Conservation (phyloP, 805 yeast genomes). For the Candida pseudofarinosa region DNA sequence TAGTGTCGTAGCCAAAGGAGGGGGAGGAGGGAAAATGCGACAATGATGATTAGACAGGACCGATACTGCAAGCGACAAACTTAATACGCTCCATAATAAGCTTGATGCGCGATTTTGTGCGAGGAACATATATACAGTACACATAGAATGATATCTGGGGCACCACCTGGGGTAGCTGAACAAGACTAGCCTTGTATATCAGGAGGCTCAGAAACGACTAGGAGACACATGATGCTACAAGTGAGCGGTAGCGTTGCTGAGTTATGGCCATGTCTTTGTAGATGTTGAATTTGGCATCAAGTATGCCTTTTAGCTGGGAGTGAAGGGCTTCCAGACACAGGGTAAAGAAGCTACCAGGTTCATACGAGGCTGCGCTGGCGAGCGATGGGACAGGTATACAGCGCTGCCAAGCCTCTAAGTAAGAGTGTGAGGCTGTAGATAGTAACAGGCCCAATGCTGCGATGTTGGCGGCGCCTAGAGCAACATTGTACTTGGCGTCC, state of each 20-base stretch:
- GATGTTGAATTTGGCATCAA: constrained; percentile 6
- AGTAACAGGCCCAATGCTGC: constrained; percentile 1
- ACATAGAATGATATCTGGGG: too few relatives aligned
- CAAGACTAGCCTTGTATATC: too few relatives aligned
- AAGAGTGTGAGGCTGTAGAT: not conserved
- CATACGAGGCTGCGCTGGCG: not conserved
- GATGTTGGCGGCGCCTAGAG: constrained; percentile 10
- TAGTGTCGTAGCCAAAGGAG: too few relatives aligned
- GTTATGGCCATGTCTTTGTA: constrained; percentile 7
- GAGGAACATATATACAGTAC: too few relatives aligned
- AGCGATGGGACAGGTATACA: not conserved
- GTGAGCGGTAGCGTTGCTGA: constrained; percentile 6
- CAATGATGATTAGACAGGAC: too few relatives aligned
- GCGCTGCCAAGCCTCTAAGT: not conserved
- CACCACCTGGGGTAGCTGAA: too few relatives aligned
- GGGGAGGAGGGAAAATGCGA: too few relatives aligned
- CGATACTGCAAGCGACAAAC: too few relatives aligned
- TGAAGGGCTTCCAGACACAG: not conserved
- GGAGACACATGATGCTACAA: constrained; percentile 3
- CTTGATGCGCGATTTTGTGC: too few relatives aligned
- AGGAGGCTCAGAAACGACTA: too few relatives aligned
- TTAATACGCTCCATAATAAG: too few relatives aligned
- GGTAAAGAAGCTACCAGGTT: not conserved
- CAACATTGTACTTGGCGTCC: constrained; percentile 9
- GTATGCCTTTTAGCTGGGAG: not conserved